phyloP scores from a whole-genome alignment of 2,329 filamentous ascomycete species.

The Scedosporium minutisporum region DNA sequence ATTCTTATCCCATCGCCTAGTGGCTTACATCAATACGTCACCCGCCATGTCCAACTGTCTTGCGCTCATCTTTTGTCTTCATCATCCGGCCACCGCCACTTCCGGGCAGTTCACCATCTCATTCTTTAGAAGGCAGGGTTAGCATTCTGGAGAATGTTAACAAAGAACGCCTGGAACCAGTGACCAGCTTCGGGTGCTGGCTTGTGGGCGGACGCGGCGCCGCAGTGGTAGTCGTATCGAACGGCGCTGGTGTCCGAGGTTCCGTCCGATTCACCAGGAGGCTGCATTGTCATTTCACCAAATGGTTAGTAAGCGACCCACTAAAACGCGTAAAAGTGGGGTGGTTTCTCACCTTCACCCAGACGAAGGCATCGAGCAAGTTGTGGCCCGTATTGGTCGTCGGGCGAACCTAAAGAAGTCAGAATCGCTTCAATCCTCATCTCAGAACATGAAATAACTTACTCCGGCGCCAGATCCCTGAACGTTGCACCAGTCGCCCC shows the following conservation, averaged over 20 bases:
- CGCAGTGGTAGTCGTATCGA: constrained; percentile 33
- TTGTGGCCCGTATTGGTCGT: constrained; percentile 48
- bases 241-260: constrained; percentile 36
- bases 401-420: constrained; percentile 28
- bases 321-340: no score
- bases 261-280: constrained; percentile 48
- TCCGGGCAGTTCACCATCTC: not conserved
- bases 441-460: no score
- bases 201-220: constrained; percentile 40
- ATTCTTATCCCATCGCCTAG: no score
- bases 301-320: no score
- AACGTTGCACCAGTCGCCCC: constrained; percentile 62
- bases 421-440: no score
- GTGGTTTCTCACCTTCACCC: constrained; percentile 40
- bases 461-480: constrained; percentile 51
- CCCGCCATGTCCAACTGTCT: no score
- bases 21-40: no score
- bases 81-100: not conserved
- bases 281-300: constrained; percentile 18
- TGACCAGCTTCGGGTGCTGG: constrained; percentile 60
- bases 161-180: constrained; percentile 58
- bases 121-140: constrained; percentile 38
- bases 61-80: not conserved
- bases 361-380: constrained; percentile 58
- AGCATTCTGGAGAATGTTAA: constrained; percentile 44